phyloP scores from a whole-genome alignment of 1,284 basidiomycete species.

The Cutaneotrichosporon sp. region DNA sequence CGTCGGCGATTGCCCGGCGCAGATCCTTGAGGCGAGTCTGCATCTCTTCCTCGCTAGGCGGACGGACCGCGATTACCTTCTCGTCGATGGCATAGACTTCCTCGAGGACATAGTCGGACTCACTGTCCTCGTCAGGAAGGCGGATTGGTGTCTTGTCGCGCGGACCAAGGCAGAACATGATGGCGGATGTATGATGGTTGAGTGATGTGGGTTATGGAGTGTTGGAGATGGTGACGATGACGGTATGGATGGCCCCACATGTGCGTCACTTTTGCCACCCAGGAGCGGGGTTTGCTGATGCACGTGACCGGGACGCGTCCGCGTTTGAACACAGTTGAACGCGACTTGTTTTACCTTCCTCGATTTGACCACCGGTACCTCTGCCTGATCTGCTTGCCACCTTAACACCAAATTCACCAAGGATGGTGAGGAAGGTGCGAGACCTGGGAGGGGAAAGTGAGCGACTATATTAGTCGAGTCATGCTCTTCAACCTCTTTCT shows the following conservation, averaged over 20 bases:
- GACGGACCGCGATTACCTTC: constrained; percentile 7
- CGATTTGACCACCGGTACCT: background rate
- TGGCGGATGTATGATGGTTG: background rate
- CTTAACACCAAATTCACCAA: too few species aligned
- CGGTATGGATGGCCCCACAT: background rate
- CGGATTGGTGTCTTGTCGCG: constrained; percentile 20
- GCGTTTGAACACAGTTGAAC: background rate
- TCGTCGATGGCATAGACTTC: constrained; percentile 20
- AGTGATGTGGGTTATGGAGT: background rate
- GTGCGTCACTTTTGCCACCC: constrained; percentile 2
- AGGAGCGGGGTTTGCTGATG: background rate
- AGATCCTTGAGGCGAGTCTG: constrained; percentile 63
- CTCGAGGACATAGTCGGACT: constrained; percentile 21
- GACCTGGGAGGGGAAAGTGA: background rate
- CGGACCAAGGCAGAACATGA: constrained; percentile 20
- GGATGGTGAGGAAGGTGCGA: background rate
- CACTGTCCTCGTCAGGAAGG: constrained; percentile 16
- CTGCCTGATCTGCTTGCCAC: too few species aligned
- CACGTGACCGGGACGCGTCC: background rate
- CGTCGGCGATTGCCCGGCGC: constrained; percentile 67
- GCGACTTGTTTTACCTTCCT: constrained; percentile 3
- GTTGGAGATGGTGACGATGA: background rate
- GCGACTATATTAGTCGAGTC: background rate
- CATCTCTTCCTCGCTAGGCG: constrained; percentile 36
- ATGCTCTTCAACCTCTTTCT: background rate